These are phyloP conservation scores for Glonium stellatum DNA, from an alignment of 495 filamentous ascomycete species.

Conservation along the genomic window DNA sequence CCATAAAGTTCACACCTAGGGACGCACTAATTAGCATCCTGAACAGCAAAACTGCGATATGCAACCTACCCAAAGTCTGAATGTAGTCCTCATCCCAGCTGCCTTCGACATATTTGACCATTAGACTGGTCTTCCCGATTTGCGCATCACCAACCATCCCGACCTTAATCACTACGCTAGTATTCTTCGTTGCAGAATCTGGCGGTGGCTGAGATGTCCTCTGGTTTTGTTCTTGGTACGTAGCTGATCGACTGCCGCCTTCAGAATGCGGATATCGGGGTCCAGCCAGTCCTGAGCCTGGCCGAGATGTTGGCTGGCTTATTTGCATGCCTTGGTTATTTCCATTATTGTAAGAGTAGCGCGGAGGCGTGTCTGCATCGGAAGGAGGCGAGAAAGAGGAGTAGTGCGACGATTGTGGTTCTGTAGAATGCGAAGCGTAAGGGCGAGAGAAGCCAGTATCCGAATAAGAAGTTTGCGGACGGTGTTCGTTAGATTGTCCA, in stretches of 20 bases:
- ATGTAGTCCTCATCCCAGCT: constrained; percentile 99
- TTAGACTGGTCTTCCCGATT: constrained; percentile 96
- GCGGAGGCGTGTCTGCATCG: constrained; percentile 26
- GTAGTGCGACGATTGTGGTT: constrained; percentile 25
- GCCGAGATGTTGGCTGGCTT: constrained; percentile 21
- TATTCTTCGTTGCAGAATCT: constrained; percentile 52
- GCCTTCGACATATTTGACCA: constrained; percentile 99
- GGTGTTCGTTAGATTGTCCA: constrained; percentile 22
- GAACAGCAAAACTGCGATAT: background rate
- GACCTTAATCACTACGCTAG: constrained; percentile 96
- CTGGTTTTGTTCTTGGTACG: constrained; percentile 33
- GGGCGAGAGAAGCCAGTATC: constrained; percentile 37
- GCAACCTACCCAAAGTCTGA: constrained; percentile 74
- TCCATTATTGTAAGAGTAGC: constrained; percentile 25
- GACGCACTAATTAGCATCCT: constrained; percentile 6
- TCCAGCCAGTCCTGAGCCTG: constrained; percentile 17
- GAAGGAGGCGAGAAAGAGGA: constrained; percentile 27
- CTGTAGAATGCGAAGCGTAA: constrained; percentile 17
- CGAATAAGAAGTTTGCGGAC: constrained; percentile 40
- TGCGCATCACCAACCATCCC: constrained; percentile 99
- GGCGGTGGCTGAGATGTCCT: constrained; percentile 29
- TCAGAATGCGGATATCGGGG: constrained; percentile 12
- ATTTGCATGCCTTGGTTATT: constrained; percentile 23
- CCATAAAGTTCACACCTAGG: constrained; percentile 95
- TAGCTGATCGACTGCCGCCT: constrained; percentile 11